Percentiles rank a stretch among this genome's conserved stretches.
Evolutionary conservation across 2,329 filamentous ascomycete genomes (phyloP).

Genomic region (Diaporthe velutina): DNA sequence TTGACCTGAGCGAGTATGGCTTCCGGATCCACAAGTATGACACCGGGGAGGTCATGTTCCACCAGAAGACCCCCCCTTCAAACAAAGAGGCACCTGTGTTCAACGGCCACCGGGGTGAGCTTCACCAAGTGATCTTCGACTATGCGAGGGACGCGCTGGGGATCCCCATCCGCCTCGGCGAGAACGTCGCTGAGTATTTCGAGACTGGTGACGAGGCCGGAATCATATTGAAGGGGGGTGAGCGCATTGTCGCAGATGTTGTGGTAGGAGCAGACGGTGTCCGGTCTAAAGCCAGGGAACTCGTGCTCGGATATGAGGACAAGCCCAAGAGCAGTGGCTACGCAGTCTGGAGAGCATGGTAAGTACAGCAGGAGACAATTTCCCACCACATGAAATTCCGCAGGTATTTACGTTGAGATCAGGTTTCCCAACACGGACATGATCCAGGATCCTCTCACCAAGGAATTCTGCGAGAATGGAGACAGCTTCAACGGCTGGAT

Average conservation of each 20-base stretch:
- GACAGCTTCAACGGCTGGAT: constrained; percentile 73
- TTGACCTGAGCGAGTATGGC: constrained; percentile 65
- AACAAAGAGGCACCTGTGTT: constrained; percentile 65
- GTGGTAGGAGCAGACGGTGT: constrained; percentile 69
- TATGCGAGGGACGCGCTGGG: constrained; percentile 66
- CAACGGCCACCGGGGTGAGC: constrained; percentile 72
- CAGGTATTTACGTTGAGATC: neutral
- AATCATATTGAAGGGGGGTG: constrained; percentile 62
- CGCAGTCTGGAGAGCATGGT: constrained; percentile 67
- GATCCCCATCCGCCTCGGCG: constrained; percentile 68
- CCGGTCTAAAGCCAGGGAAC: constrained; percentile 63
- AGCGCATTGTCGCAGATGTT: constrained; percentile 61
- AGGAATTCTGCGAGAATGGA: constrained; percentile 66
- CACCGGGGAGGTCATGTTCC: constrained; percentile 69
- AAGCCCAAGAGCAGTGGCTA: constrained; percentile 65
- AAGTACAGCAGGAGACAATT: constrained; percentile 42
- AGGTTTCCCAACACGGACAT: constrained; percentile 63
- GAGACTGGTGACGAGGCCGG: constrained; percentile 65
- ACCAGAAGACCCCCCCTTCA: constrained; percentile 61
- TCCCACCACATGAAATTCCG: neutral
- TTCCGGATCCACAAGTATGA: constrained; percentile 74
- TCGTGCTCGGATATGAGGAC: constrained; percentile 64
- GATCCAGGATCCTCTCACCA: constrained; percentile 64
- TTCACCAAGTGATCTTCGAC: constrained; percentile 70
- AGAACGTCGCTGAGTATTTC: constrained; percentile 65